Percentiles rank a stretch among this genome's conserved stretches.
Evolutionary conservation across 768 basidiomycete species (phyloP).

Genomic region (Suillus luteus): DNA sequence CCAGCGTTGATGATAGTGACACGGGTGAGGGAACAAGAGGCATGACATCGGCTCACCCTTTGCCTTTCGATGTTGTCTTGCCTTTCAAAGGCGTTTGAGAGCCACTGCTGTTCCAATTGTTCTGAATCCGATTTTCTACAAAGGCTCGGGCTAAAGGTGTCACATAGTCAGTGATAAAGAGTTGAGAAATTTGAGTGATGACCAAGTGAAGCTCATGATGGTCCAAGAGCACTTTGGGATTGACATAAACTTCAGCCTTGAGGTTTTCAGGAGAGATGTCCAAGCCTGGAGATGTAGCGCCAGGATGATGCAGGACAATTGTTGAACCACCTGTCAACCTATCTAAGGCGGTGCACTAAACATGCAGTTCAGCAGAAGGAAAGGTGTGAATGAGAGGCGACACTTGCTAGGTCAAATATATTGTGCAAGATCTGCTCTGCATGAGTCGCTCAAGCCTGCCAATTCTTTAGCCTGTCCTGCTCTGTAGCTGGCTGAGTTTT

Average conservation of each 20-base stretch:
- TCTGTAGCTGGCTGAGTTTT: background rate
- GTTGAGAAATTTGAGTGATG: background rate
- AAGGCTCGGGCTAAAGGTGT: background rate
- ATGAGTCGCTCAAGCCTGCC: background rate
- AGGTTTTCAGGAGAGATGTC: no score
- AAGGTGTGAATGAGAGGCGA: background rate
- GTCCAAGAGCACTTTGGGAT: background rate
- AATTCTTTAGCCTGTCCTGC: background rate
- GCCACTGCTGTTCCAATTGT: background rate
- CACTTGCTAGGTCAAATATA: conserved; percentile 1
- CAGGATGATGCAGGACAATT: no score
- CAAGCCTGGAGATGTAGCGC: no score
- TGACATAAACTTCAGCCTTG: no score
- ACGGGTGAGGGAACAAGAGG: background rate
- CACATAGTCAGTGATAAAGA: background rate
- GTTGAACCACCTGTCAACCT: no score
- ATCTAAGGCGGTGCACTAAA: background rate
- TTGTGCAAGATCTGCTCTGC: background rate
- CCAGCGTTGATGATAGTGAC: background rate
- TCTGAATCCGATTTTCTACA: background rate
- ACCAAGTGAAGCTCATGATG: background rate
- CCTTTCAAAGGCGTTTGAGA: background rate
- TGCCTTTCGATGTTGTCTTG: background rate
- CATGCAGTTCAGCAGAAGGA: background rate
- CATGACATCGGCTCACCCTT: background rate